Evolutionary conservation across 2,329 filamentous ascomycete genomes (phyloP).

Genomic region (Trichoderma breve): DNA sequence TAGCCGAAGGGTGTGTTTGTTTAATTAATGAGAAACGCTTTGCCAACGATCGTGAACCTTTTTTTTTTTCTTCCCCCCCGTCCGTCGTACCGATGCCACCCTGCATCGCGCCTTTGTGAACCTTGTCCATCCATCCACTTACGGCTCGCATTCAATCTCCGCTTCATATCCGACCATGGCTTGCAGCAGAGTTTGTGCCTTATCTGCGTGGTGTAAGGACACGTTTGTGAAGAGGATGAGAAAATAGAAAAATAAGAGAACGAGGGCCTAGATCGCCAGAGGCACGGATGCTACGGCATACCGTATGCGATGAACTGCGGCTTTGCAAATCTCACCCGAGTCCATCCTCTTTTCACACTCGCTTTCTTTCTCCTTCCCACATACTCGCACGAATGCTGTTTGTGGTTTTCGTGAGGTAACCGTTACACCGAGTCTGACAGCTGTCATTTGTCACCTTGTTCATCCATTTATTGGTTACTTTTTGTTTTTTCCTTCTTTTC

Average conservation of each 20-base stretch:
- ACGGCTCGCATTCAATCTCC: background rate
- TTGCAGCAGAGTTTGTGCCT: background rate
- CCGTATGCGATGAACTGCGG: too few relatives aligned
- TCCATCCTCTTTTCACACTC: background rate
- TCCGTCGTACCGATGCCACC: background rate
- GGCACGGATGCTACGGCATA: background rate
- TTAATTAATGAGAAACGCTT: slow-evolving; percentile 19
- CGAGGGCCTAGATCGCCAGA: background rate
- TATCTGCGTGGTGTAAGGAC: background rate
- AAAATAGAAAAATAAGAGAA: background rate
- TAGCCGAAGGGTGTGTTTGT: background rate
- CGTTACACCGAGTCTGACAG: slow-evolving; percentile 15
- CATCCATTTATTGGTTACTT: background rate
- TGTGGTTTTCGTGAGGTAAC: slow-evolving; percentile 6
- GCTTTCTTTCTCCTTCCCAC: background rate
- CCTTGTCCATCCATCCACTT: background rate
- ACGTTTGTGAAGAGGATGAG: background rate
- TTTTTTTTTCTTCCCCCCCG: background rate
- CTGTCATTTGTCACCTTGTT: slow-evolving; percentile 6
- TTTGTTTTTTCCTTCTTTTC: background rate
- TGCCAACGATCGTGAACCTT: slow-evolving; percentile 4
- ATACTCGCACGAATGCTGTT: background rate
- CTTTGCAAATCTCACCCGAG: background rate
- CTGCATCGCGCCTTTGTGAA: slow-evolving; percentile 1
- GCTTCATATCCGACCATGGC: slow-evolving; percentile 9